Base-by-base conservation (phyloP, 2,329 filamentous ascomycete species). In the Monilinia polystroma region DNA sequence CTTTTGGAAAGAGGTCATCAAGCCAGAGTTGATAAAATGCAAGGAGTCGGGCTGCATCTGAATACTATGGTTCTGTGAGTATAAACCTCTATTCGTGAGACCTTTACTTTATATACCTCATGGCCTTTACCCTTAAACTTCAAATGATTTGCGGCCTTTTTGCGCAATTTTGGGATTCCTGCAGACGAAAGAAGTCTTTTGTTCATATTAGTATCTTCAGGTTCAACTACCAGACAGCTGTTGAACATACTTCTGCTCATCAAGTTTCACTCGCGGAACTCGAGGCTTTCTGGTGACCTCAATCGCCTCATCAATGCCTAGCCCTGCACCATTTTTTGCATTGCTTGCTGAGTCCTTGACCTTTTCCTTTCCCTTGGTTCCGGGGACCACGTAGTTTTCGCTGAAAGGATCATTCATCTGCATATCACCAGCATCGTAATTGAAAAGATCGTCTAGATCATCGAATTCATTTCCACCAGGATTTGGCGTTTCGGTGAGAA, bases 1-100 rank as follows among this genome's bases (percentile, higher is more conserved):
- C 95, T 75, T 96, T 93, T 16, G 95, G 95, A 75, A 93, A 99
- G 16, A 99, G 82, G 75, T 97, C 93, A 78, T 99, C 94, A 2
- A 99, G 89, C 95, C 95, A 99, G 66, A 97, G 79, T 77, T 98
- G 95, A 76, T 98, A 99, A 76, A 96, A 91, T 32, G 91, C 92
- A 58, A 99, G 83, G 32, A 99, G 84, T 20, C 88, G 87, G 0
- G 89, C 85, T 14, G 93, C 87, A 76, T 99, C 95, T 23, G 90
- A 89, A 78, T 95, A 98, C 88, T 94, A 64, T 1, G 54, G 18
- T 65, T 43, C 38, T 70, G 66, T 69, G 32, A 70, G 63, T 51
- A 54, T 64, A 20, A 64, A n/a, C 53, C n/a, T n/a, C 12, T 11
- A 63, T 43, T 12, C n/a, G 29, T 11, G 12, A 41, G 18, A 32